Evolutionary conservation across 2,329 filamentous ascomycete genomes (phyloP).

Genomic region (Hymenoscyphus repandus): DNA sequence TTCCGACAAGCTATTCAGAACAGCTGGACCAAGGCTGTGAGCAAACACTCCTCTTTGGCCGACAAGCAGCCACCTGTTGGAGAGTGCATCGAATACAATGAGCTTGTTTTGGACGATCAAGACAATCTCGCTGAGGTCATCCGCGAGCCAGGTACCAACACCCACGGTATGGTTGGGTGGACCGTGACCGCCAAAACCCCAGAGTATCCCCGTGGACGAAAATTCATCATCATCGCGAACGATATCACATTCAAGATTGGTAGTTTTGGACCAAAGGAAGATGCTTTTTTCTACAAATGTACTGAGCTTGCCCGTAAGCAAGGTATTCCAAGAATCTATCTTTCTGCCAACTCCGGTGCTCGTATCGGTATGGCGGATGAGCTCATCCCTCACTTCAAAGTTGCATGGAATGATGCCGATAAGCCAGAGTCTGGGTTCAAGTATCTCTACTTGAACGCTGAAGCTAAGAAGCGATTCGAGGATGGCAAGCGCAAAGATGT

Average conservation of each 20-base stretch:
- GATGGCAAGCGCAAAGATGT: slow-evolving; percentile 69
- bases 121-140: slow-evolving; percentile 91
- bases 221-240: slow-evolving; percentile 96
- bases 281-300: slow-evolving; percentile 98
- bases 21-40: slow-evolving; percentile 74
- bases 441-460: slow-evolving; percentile 89
- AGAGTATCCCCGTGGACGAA: slow-evolving; percentile 87
- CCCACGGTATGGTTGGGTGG: slow-evolving; percentile 98
- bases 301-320: slow-evolving; percentile 91
- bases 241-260: slow-evolving; percentile 99
- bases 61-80: slow-evolving; percentile 79
- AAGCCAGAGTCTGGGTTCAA: slow-evolving; percentile 90
- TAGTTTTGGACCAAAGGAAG: slow-evolving; percentile 92
- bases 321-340: slow-evolving; percentile 93
- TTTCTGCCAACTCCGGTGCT: slow-evolving; percentile 98
- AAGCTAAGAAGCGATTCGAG: slow-evolving; percentile 81
- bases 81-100: slow-evolving; percentile 89
- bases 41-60: slow-evolving; percentile 66
- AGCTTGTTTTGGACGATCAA: slow-evolving; percentile 90
- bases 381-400: slow-evolving; percentile 93
- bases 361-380: slow-evolving; percentile 95
- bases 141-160: slow-evolving; percentile 92
- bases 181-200: slow-evolving; percentile 90
- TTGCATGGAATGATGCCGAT: slow-evolving; percentile 84
- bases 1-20: slow-evolving; percentile 98